These are phyloP conservation scores for Eimeria maxima DNA, from an alignment of 169 alveolate genomes.

Conservation along the genomic window DNA sequence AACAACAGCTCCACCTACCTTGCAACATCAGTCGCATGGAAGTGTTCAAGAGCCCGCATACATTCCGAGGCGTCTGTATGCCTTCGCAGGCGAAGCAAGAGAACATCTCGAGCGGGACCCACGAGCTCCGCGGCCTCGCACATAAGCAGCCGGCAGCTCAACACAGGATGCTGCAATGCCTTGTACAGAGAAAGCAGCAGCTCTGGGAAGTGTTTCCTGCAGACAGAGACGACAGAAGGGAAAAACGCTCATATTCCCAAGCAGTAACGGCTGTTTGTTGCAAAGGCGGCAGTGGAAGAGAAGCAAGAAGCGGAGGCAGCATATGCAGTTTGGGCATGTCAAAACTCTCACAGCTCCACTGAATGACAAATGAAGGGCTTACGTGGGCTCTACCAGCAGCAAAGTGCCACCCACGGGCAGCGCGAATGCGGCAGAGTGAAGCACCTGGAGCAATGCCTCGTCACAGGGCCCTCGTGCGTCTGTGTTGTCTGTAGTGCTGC, in stretches of 20 bases:
- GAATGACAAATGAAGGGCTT: neutral
- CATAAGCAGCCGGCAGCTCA: constrained; percentile 40
- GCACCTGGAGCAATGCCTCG: constrained; percentile 58
- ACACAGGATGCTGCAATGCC: constrained; percentile 50
- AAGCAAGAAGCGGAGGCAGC: neutral
- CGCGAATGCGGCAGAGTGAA: constrained; percentile 67
- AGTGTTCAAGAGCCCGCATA: constrained; percentile 19
- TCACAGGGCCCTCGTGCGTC: constrained; percentile 47
- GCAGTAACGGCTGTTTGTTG: neutral
- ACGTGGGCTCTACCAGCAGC: constrained; percentile 68
- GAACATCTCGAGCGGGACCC: constrained; percentile 33
- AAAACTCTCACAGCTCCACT: neutral
- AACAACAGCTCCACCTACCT: neutral
- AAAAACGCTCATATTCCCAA: neutral
- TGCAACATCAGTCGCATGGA: constrained; percentile 17
- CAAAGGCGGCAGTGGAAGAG: neutral
- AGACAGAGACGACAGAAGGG: neutral
- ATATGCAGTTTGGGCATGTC: neutral
- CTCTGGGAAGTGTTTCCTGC: constrained; percentile 59
- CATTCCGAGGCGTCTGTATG: constrained; percentile 19
- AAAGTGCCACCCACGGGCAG: constrained; percentile 52
- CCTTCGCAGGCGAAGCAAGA: constrained; percentile 52
- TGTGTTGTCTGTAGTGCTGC: constrained; percentile 65
- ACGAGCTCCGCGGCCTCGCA: constrained; percentile 59
- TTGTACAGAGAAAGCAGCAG: constrained; percentile 41